Evolutionary conservation across 306 rosid species (phyloP).

Genomic region (Ochetophila trinervis): DNA sequence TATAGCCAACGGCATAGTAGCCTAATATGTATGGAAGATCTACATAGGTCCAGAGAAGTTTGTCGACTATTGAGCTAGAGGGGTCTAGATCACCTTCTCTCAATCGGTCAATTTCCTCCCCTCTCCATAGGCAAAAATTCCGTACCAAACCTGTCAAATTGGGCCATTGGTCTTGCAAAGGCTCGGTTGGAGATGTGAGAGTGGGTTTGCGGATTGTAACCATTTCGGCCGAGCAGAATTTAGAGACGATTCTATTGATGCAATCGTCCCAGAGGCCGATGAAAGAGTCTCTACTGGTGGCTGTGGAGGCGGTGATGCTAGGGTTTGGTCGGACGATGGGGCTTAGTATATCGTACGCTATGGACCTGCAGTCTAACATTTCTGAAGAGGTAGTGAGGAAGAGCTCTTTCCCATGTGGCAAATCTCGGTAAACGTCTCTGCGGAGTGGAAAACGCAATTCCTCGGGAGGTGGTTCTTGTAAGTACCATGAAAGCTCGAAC

Average conservation of each 20-base stretch:
- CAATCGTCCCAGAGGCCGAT: slow-evolving; percentile 89
- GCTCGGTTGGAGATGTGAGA: slow-evolving; percentile 10
- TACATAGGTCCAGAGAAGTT: slow-evolving; percentile 63
- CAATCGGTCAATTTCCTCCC: slow-evolving; percentile 63
- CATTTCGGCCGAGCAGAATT: slow-evolving; percentile 53
- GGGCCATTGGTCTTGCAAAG: slow-evolving; percentile 87
- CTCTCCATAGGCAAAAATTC: slow-evolving; percentile 81
- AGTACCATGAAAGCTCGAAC: slow-evolving; percentile 55
- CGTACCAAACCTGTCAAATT: slow-evolving; percentile 65
- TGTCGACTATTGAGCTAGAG: slow-evolving; percentile 42
- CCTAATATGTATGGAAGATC: slow-evolving; percentile 81
- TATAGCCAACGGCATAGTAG: slow-evolving; percentile 56
- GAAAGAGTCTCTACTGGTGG: slow-evolving; percentile 61
- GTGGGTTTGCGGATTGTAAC: slow-evolving; percentile 48
- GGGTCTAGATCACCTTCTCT: slow-evolving; percentile 52
- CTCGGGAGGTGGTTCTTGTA: slow-evolving; percentile 77
- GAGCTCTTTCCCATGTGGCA: slow-evolving; percentile 71
- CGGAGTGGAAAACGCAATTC: slow-evolving; percentile 75
- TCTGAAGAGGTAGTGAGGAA: slow-evolving; percentile 62
- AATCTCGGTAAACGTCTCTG: slow-evolving; percentile 58
- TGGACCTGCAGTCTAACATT: slow-evolving; percentile 54
- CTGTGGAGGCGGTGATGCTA: slow-evolving; percentile 23
- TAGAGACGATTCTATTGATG: slow-evolving; percentile 59
- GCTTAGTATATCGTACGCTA: slow-evolving; percentile 55
- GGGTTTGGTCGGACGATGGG: slow-evolving; percentile 57